These are phyloP conservation scores for Pholiota adiposa DNA, from an alignment of 1,284 basidiomycete genomes.

Conservation along the genomic window DNA sequence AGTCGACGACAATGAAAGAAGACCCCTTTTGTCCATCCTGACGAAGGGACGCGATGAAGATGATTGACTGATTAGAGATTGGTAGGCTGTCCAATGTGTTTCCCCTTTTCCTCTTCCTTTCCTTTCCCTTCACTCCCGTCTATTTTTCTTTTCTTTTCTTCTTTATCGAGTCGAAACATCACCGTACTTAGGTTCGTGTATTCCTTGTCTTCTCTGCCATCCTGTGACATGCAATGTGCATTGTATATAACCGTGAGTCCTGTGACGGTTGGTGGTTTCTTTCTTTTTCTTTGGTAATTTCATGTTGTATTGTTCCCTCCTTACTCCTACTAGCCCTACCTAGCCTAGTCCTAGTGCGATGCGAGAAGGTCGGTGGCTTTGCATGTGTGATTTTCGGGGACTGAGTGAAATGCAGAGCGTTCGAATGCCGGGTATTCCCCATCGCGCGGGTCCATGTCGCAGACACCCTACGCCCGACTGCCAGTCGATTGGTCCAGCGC, in stretches of 20 bases:
- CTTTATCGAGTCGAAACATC: too few relatives aligned
- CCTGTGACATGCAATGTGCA: conserved; percentile 6
- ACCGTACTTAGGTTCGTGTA: conserved; percentile 30
- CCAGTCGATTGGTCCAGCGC: background rate
- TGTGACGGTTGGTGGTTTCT: conserved; percentile 24
- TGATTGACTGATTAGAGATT: too few relatives aligned
- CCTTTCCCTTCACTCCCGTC: conserved; percentile 7
- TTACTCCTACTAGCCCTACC: background rate
- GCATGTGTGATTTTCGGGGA: conserved; percentile 2
- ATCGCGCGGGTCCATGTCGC: too few relatives aligned
- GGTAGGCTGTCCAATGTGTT: conserved; percentile 13
- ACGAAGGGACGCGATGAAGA: too few relatives aligned
- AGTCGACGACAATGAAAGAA: background rate
- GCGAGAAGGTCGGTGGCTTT: conserved; percentile 12
- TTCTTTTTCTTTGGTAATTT: conserved; percentile 6
- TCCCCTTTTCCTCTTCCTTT: conserved; percentile 3
- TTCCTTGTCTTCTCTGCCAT: conserved; percentile 11
- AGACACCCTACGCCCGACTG: background rate
- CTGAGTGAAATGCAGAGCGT: conserved; percentile 11
- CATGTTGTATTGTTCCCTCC: background rate
- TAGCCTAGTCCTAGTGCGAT: too few relatives aligned
- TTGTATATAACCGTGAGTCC: conserved; percentile 13
- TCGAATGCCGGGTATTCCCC: too few relatives aligned
- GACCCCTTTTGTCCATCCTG: background rate
- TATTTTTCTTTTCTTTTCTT: background rate